Percentiles rank a stretch among this genome's conserved stretches.
Conservation (phyloP, 2,329 filamentous ascomycete genomes). For the Talaromyces albobiverticillius region DNA sequence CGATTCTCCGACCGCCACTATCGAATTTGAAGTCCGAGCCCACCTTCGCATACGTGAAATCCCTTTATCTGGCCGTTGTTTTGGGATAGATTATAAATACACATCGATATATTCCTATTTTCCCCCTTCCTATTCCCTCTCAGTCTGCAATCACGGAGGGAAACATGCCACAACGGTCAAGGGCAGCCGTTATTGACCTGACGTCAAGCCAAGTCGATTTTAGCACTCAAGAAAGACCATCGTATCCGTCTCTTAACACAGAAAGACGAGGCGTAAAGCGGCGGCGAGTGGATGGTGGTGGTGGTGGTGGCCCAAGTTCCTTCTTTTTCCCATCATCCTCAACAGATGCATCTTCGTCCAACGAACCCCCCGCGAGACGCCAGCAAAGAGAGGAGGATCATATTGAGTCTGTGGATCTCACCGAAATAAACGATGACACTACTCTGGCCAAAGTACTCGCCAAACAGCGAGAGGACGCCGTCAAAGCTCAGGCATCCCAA, state of each 20-base stretch:
- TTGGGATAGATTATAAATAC: no score
- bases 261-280: conserved; percentile 16
- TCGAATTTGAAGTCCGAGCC: no score
- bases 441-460: conserved; percentile 46
- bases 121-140: no score
- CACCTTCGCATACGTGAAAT: no score
- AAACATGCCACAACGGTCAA: conserved; percentile 7
- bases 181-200: conserved; percentile 8
- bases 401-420: conserved; percentile 52
- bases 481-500: conserved; percentile 42
- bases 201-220: conserved; percentile 11
- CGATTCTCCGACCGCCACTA: no score
- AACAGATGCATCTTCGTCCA: conserved; percentile 12
- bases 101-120: no score
- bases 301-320: conserved; percentile 14
- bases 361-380: background rate
- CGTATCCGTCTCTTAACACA: background rate
- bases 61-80: no score
- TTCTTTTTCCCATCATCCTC: conserved; percentile 9
- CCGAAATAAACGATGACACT: conserved; percentile 39
- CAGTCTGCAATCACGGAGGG: background rate
- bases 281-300: conserved; percentile 11
- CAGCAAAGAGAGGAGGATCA: conserved; percentile 17
- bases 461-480: conserved; percentile 53
- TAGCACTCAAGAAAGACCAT: background rate